Percentiles rank a stretch among this genome's conserved stretches.
Conservation (phyloP, 2,329 filamentous ascomycete species). For the Aspergillus tanneri region DNA sequence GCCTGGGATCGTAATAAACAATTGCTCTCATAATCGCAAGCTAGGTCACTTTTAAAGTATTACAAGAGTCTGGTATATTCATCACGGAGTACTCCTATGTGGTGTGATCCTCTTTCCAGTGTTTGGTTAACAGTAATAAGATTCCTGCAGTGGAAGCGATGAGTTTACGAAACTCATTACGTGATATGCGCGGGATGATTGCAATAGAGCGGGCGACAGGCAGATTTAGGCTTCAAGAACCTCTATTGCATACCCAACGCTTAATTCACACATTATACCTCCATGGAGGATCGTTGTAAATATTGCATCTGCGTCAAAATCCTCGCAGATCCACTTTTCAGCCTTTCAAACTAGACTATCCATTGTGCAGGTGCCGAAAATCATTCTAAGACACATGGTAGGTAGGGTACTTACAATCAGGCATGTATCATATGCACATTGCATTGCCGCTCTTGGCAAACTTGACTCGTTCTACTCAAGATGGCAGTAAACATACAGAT, state of each 20-base stretch:
- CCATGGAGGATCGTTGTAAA: neutral
- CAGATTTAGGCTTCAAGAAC: neutral
- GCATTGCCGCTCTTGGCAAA: conserved; percentile 12
- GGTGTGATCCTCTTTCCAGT: conserved; percentile 5
- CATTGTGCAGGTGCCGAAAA: conserved; percentile 15
- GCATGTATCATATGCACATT: conserved; percentile 19
- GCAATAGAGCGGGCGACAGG: neutral
- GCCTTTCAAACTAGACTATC: conserved; percentile 19
- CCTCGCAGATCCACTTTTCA: conserved; percentile 11
- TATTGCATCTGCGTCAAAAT: neutral
- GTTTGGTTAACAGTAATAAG: neutral
- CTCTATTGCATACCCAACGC: conserved; percentile 11
- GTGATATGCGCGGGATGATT: neutral
- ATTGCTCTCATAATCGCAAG: neutral
- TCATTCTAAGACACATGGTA: conserved; percentile 18
- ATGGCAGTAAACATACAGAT: conserved; percentile 14
- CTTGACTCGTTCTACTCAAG: conserved; percentile 16
- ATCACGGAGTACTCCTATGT: neutral
- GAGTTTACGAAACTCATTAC: no score
- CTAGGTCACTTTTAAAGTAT: conserved; percentile 3
- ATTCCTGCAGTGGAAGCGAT: no score
- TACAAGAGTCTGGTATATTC: neutral
- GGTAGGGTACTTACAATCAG: conserved; percentile 4
- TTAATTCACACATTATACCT: neutral
- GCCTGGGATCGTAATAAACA: no score